Conservation (phyloP, 2,329 filamentous ascomycete species). For the Botrytis fabae region DNA sequence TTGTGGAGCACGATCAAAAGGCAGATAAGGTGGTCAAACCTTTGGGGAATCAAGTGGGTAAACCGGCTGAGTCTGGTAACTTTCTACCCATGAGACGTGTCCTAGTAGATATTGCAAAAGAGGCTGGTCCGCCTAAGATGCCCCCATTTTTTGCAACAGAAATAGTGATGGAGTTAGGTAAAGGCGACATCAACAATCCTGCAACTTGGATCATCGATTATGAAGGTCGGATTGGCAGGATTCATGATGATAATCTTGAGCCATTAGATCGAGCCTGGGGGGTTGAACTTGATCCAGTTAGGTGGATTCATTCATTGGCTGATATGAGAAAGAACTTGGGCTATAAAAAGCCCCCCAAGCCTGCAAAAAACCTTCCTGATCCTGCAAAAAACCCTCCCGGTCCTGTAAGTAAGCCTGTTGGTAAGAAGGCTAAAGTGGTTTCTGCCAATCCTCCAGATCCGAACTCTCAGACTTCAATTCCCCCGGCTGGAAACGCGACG, state of each 20-base stretch:
- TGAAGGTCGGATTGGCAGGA: background rate
- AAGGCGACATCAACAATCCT: background rate
- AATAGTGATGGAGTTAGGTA: conserved; percentile 2
- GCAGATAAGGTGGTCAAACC: too few species aligned
- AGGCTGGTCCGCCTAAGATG: background rate
- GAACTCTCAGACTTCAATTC: background rate
- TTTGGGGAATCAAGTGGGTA: fast-evolving
- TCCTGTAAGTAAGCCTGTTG: background rate
- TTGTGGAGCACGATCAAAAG: background rate
- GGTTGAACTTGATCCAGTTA: background rate
- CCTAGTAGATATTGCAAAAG: background rate
- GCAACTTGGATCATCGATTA: background rate
- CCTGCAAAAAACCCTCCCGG: background rate
- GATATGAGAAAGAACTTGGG: background rate
- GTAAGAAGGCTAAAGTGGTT: background rate
- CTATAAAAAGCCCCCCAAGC: background rate
- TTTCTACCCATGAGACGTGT: background rate
- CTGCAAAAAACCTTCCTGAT: background rate
- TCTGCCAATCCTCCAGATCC: background rate
- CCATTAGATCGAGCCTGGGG: background rate
- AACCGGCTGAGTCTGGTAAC: background rate
- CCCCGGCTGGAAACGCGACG: background rate
- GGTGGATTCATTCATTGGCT: background rate
- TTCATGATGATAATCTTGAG: background rate
- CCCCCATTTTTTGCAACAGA: background rate